A percentile compares a stretch with the other conserved stretches of the same genome.
Conservation (phyloP, 2,329 filamentous ascomycete genomes). For the Microdochium nivale region DNA sequence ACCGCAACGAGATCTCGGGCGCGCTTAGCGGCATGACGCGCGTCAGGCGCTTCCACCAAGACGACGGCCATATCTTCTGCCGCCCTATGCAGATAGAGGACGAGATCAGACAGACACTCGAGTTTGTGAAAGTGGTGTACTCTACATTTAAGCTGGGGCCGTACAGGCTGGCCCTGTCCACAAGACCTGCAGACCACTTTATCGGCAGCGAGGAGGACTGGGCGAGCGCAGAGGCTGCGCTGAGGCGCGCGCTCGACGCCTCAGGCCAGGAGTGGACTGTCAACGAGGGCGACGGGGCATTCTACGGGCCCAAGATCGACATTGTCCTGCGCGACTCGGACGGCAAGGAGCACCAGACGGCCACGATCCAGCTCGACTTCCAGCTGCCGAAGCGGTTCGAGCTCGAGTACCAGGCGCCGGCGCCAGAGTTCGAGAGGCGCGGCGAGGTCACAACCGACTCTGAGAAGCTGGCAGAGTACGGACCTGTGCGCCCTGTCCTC, state of each 20-base stretch:
- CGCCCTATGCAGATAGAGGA: conserved; percentile 49
- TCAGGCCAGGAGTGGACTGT: conserved; percentile 62
- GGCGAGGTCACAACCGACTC: conserved; percentile 41
- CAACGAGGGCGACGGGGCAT: conserved; percentile 77
- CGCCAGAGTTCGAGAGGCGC: conserved; percentile 50
- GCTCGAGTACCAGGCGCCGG: conserved; percentile 64
- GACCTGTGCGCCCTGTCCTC: conserved; percentile 63
- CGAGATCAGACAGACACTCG: conserved; percentile 39
- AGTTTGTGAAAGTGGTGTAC: conserved; percentile 38
- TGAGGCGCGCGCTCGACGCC: conserved; percentile 53
- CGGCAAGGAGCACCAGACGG: conserved; percentile 82
- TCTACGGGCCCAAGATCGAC: conserved; percentile 90
- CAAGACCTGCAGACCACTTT: conserved; percentile 65
- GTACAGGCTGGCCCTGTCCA: conserved; percentile 72
- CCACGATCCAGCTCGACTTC: conserved; percentile 84
- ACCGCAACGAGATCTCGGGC: conserved; percentile 91
- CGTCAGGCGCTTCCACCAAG: conserved; percentile 90
- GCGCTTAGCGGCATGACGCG: conserved; percentile 85
- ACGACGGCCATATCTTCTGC: conserved; percentile 96
- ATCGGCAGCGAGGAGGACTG: conserved; percentile 66
- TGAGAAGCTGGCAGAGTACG: conserved; percentile 38
- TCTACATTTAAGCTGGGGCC: conserved; percentile 60
- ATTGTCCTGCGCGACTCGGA: conserved; percentile 72
- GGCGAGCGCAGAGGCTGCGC: conserved; percentile 57
- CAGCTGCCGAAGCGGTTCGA: conserved; percentile 78